Percentiles rank a stretch among this genome's conserved stretches.
These are phyloP conservation scores for Rhizopogon vinicolor DNA, from an alignment of 768 basidiomycete species.

Conservation along the genomic window DNA sequence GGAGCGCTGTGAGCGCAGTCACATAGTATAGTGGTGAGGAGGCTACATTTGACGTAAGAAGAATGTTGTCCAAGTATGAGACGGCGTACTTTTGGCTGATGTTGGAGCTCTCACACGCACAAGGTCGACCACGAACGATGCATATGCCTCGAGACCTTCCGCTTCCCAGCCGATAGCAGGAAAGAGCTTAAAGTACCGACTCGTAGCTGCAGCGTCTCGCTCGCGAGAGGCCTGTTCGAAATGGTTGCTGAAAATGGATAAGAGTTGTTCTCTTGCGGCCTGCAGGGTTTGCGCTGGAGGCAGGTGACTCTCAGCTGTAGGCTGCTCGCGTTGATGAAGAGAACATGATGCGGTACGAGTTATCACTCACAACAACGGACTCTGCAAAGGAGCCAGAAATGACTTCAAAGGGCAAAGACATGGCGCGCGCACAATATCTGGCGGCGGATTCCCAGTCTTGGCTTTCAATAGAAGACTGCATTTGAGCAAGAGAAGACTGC, in stretches of 20 bases:
- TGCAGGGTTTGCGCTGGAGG: constrained; percentile 84
- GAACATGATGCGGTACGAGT: not conserved
- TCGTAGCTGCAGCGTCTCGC: constrained; percentile 82
- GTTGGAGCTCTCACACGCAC: constrained; percentile 75
- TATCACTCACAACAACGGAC: constrained; percentile 69
- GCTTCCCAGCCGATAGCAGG: constrained; percentile 92
- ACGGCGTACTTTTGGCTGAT: constrained; percentile 69
- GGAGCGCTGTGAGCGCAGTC: constrained; percentile 82
- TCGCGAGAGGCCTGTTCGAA: constrained; percentile 80
- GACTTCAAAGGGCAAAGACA: constrained; percentile 76
- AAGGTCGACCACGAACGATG: constrained; percentile 87
- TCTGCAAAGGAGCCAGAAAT: constrained; percentile 84
- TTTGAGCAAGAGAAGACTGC: constrained; percentile 59
- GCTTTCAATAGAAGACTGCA: constrained; percentile 60
- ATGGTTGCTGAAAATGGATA: constrained; percentile 71
- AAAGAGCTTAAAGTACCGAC: constrained; percentile 95
- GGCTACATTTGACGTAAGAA: constrained; percentile 40
- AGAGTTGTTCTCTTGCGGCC: constrained; percentile 65
- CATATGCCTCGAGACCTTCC: constrained; percentile 90
- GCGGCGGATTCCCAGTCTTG: constrained; percentile 97
- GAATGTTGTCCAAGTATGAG: not conserved
- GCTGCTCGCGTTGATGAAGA: constrained; percentile 42
- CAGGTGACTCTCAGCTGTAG: constrained; percentile 81
- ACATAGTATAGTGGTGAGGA: constrained; percentile 93
- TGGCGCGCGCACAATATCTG: constrained; percentile 85